phyloP scores from a whole-genome alignment of 257 asterid species.

The Solanum appendiculatum region DNA sequence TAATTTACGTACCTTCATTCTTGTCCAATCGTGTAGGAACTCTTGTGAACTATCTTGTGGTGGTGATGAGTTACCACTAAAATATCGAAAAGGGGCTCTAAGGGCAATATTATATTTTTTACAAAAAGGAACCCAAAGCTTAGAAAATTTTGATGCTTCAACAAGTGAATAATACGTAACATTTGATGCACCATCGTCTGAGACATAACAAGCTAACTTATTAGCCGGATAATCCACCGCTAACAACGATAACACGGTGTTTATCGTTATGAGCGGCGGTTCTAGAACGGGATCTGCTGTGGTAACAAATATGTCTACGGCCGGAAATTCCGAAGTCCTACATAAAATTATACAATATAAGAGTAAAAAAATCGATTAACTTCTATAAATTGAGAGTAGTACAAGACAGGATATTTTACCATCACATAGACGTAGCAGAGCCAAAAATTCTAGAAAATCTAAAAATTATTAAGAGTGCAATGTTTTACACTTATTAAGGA shows the following conservation, averaged over 20 bases:
- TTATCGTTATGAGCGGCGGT: constrained; percentile 23
- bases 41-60: not conserved
- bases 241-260: constrained; percentile 26
- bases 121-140: constrained; percentile 29
- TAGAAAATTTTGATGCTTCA: constrained; percentile 23
- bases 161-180: constrained; percentile 21
- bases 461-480: not conserved
- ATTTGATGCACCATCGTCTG: constrained; percentile 31
- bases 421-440: too few relatives aligned
- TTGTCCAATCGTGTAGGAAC: constrained; percentile 13
- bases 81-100: constrained; percentile 31
- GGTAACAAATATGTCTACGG: constrained; percentile 29
- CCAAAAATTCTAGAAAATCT: not conserved
- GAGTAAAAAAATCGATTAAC: not conserved
- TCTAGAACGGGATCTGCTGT: constrained; percentile 25
- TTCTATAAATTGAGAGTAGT: too few relatives aligned
- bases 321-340: constrained; percentile 13
- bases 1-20: constrained; percentile 11
- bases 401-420: too few relatives aligned
- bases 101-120: constrained; percentile 11
- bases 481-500: too few relatives aligned
- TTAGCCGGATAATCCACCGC: constrained; percentile 26
- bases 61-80: not conserved
- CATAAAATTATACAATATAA: not conserved
- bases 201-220: constrained; percentile 26